A percentile compares a stretch with the other conserved stretches of the same genome.
Evolutionary conservation across 2,329 filamentous ascomycete species (phyloP).

Genomic region (Colletotrichum simmondsii): DNA sequence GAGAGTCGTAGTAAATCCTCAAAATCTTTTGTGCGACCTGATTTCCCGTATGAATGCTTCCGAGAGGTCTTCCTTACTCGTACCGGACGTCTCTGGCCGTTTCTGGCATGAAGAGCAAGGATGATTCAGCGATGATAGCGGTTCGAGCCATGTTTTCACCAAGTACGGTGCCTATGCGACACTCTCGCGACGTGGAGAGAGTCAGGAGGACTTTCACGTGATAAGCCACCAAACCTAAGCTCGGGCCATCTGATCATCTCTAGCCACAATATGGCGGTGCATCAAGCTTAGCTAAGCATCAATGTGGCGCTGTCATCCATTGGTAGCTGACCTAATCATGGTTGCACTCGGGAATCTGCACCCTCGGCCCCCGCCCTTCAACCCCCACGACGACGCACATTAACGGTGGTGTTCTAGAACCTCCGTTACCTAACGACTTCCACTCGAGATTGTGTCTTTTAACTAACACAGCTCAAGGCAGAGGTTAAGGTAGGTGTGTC

Average conservation of each 20-base stretch:
- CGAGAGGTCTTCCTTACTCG: no score
- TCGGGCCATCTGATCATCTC: background rate
- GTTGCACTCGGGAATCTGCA: background rate
- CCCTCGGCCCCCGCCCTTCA: background rate
- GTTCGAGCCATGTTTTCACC: background rate
- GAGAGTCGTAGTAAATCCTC: no score
- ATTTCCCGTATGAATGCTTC: no score
- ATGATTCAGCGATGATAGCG: no score
- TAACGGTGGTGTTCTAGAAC: background rate
- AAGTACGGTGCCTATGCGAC: background rate
- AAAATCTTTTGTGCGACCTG: no score
- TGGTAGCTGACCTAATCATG: background rate
- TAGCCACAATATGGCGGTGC: background rate
- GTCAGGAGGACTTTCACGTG: background rate
- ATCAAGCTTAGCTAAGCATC: background rate
- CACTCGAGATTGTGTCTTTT: background rate
- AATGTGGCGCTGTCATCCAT: accelerated
- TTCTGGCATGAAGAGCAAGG: no score
- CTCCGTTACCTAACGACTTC: background rate
- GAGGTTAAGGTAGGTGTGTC: background rate
- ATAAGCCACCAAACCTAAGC: background rate
- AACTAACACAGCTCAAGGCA: background rate
- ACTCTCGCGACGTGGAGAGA: background rate
- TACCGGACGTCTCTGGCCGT: no score
- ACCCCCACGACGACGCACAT: background rate